Evolutionary conservation across 805 yeast genomes (phyloP).

Genomic region (Nematodospora valgi): DNA sequence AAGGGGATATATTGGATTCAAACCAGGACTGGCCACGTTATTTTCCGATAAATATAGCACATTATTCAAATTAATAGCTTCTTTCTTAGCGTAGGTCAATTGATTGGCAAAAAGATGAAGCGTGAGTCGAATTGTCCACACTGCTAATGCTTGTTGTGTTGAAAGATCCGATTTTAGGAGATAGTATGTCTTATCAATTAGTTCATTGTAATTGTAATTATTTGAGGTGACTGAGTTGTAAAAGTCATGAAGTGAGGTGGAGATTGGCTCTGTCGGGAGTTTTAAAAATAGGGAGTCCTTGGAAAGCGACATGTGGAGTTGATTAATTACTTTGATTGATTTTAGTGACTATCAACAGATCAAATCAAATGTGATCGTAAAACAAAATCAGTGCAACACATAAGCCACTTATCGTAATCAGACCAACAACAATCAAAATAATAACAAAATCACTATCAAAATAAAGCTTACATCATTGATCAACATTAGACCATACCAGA

Average conservation of each 20-base stretch:
- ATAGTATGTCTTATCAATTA: constrained; percentile 15
- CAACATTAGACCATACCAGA: too few relatives aligned
- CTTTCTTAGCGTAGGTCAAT: constrained; percentile 29
- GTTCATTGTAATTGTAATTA: neutral
- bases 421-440: too few relatives aligned
- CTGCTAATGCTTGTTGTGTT: constrained; percentile 7
- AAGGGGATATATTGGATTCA: constrained; percentile 26
- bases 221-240: neutral
- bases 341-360: too few relatives aligned
- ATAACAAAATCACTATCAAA: too few relatives aligned
- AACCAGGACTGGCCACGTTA: constrained; percentile 3
- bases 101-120: constrained; percentile 28
- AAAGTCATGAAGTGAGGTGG: neutral
- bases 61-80: constrained; percentile 36
- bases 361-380: too few relatives aligned
- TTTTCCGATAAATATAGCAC: constrained; percentile 31
- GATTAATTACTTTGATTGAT: too few relatives aligned
- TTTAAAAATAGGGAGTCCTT: constrained; percentile 15
- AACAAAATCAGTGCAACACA: too few relatives aligned
- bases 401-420: too few relatives aligned
- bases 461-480: too few relatives aligned
- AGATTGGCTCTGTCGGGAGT: constrained; percentile 11
- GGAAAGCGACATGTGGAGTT: constrained; percentile 5
- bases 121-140: constrained; percentile 38
- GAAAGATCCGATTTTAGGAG: constrained; percentile 10